Conservation (phyloP, 2,329 filamentous ascomycete genomes). For the Stagonosporopsis cucurbitacearum region DNA sequence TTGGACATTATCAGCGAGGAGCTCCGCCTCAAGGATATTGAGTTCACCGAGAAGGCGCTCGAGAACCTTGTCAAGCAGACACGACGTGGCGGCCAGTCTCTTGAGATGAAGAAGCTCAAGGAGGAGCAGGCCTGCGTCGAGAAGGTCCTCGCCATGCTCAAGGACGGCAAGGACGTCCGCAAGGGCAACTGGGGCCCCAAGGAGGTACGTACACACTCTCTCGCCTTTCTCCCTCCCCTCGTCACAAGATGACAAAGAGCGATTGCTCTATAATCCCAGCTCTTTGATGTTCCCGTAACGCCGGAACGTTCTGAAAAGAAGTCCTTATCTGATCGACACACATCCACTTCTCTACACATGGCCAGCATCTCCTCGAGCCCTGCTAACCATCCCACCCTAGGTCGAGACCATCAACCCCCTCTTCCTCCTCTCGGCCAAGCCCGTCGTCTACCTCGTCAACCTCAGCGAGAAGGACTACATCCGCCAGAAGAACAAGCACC, state of each 20-base stretch:
- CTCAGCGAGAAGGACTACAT: constrained; percentile 96
- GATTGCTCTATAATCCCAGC: constrained; percentile 98
- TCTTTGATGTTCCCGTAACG: constrained; percentile 91
- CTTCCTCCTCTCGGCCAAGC: constrained; percentile 93
- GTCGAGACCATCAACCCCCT: constrained; percentile 98
- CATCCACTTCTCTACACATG: constrained; percentile 11
- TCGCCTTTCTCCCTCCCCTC: constrained; percentile 22
- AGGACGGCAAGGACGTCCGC: constrained; percentile 90
- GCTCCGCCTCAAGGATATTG: constrained; percentile 96
- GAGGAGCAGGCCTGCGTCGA: constrained; percentile 94
- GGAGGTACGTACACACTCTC: constrained; percentile 73
- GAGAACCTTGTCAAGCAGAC: constrained; percentile 95
- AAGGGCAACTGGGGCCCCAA: constrained; percentile 90
- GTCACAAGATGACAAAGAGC: constrained; percentile 98
- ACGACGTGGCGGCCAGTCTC: constrained; percentile 86
- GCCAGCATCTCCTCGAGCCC: constrained; percentile 6
- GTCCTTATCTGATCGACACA: constrained; percentile 68
- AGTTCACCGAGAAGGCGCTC: constrained; percentile 95
- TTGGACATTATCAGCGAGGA: constrained; percentile 97
- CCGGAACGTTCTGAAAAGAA: constrained; percentile 89
- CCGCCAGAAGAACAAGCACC: constrained; percentile 99
- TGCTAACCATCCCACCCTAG: constrained; percentile 58
- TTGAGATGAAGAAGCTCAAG: constrained; percentile 97
- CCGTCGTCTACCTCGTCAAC: constrained; percentile 96
- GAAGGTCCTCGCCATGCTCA: constrained; percentile 82